These are phyloP conservation scores for Gossypium mustelinum DNA, from an alignment of 345 rosid species.

Conservation along the genomic window DNA sequence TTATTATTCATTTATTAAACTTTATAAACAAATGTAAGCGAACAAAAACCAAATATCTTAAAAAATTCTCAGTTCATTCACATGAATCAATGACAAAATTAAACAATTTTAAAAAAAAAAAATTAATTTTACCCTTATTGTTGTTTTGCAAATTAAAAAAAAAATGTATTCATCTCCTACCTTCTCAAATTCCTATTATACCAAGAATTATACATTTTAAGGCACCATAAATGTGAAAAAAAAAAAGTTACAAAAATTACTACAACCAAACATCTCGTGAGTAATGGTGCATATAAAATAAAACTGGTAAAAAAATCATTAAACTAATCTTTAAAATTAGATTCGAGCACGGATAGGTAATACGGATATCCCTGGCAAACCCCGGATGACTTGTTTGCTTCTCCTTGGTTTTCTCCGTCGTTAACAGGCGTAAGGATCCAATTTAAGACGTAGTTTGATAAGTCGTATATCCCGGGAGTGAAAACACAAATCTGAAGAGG, in stretches of 20 bases:
- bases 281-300: neutral
- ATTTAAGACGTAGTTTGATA: conserved; percentile 64
- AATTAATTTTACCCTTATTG: neutral
- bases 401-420: conserved; percentile 29
- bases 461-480: conserved; percentile 70
- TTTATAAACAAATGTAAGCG: too few species aligned
- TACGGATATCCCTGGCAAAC: conserved; percentile 67
- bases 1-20: too few species aligned
- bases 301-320: neutral
- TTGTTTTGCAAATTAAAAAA: neutral
- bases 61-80: neutral
- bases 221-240: conserved; percentile 25
- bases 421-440: conserved; percentile 46
- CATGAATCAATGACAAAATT: neutral
- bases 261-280: conserved; percentile 9
- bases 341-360: conserved; percentile 59
- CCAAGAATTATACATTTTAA: conserved; percentile 16
- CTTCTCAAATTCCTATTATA: conserved; percentile 20
- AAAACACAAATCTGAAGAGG: conserved; percentile 71
- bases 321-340: conserved; percentile 24
- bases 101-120: neutral
- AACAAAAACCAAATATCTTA: neutral
- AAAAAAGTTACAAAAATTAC: conserved; percentile 5
- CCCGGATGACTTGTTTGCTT: conserved; percentile 41
- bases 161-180: conserved; percentile 15